These are phyloP conservation scores for Daucus carota DNA, from an alignment of 129 eudicot genomes.

Conservation along the genomic window DNA sequence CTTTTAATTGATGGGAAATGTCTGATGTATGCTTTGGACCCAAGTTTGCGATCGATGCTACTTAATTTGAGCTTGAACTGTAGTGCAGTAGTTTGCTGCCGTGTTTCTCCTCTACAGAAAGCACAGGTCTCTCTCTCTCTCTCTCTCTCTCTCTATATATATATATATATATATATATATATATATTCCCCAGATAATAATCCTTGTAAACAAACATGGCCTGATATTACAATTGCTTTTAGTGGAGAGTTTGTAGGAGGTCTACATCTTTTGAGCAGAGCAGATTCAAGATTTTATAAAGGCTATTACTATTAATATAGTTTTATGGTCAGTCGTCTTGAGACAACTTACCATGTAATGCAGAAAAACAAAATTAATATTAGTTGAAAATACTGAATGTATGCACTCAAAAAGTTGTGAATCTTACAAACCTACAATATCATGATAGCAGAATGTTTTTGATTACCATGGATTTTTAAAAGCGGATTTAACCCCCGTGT, in stretches of 20 bases:
- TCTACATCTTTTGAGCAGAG: neutral
- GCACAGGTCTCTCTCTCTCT: constrained; percentile 54
- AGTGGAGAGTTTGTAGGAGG: neutral
- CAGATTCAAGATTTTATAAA: neutral
- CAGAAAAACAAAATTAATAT: neutral
- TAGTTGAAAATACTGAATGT: neutral
- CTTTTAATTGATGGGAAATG: constrained; percentile 95
- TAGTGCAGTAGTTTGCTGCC: constrained; percentile 89
- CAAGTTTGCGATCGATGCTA: constrained; percentile 65
- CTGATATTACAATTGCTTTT: neutral
- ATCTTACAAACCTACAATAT: neutral
- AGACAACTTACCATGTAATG: neutral
- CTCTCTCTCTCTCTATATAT: too few species aligned
- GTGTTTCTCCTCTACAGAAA: constrained; percentile 95
- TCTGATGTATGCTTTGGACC: constrained; percentile 94
- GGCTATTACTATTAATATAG: neutral
- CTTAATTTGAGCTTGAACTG: constrained; percentile 87
- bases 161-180: too few species aligned
- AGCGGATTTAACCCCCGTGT: neutral
- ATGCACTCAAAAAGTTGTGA: neutral
- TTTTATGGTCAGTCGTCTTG: neutral
- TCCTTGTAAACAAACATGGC: neutral
- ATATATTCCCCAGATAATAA: too few species aligned
- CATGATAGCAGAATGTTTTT: neutral
- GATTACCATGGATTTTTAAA: neutral